These are phyloP conservation scores for Amanita rubescens DNA, from an alignment of 768 basidiomycete genomes.

Conservation along the genomic window DNA sequence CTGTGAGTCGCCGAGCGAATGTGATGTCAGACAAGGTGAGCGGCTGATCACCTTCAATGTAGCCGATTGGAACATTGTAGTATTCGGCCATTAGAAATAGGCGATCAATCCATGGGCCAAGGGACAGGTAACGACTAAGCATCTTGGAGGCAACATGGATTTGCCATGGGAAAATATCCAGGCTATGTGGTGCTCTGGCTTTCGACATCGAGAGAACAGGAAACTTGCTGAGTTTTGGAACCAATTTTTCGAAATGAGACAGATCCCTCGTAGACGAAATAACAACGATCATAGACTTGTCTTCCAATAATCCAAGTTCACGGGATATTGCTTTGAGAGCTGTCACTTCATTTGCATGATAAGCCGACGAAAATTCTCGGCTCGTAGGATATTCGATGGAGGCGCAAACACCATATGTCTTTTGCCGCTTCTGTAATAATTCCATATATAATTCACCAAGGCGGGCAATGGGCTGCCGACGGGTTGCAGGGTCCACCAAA, in stretches of 20 bases:
- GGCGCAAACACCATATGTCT: constrained; percentile 29
- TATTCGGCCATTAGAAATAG: constrained; percentile 78
- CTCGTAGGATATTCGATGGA: constrained; percentile 60
- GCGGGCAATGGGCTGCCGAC: constrained; percentile 72
- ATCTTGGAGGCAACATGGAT: constrained; percentile 74
- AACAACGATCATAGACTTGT: constrained; percentile 66
- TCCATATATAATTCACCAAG: constrained; percentile 71
- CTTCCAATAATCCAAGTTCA: constrained; percentile 72
- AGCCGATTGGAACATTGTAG: constrained; percentile 89
- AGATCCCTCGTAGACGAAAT: constrained; percentile 84
- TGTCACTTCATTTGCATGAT: constrained; percentile 70
- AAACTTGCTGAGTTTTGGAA: constrained; percentile 72
- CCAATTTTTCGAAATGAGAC: constrained; percentile 67
- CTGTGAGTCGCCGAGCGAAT: constrained; percentile 79
- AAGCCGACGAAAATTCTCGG: constrained; percentile 57
- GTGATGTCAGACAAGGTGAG: constrained; percentile 84
- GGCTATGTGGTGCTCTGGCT: constrained; percentile 61
- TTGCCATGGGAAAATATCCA: constrained; percentile 89
- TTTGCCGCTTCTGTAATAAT: constrained; percentile 43
- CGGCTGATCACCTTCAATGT: constrained; percentile 86
- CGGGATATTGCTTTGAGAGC: constrained; percentile 85
- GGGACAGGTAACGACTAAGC: constrained; percentile 71
- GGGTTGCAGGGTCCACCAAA: constrained; percentile 85
- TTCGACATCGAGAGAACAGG: constrained; percentile 86
- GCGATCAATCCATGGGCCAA: constrained; percentile 76